These are phyloP conservation scores for Fraxinus xanthoxyloides DNA, from an alignment of 305 asterid genomes.

Conservation along the genomic window DNA sequence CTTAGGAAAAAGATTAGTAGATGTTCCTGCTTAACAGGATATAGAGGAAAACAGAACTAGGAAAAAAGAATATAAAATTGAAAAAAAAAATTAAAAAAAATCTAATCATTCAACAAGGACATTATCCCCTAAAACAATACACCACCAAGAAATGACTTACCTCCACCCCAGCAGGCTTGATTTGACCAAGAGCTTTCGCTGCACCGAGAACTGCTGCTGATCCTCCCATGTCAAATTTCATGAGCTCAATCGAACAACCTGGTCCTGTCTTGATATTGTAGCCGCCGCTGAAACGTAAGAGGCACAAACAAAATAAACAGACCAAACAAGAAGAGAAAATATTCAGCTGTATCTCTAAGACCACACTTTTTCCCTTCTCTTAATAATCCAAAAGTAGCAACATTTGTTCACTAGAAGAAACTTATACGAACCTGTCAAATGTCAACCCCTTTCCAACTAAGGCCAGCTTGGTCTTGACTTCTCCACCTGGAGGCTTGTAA, in stretches of 20 bases:
- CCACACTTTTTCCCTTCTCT: background rate
- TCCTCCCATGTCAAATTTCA: slow-evolving; percentile 99
- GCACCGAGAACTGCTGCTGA: slow-evolving; percentile 98
- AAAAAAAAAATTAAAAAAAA: background rate
- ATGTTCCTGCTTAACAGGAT: background rate
- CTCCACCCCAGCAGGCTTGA: slow-evolving; percentile 94
- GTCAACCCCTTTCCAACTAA: slow-evolving; percentile 99
- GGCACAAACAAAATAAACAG: slow-evolving; percentile 2
- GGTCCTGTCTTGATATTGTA: slow-evolving; percentile 89
- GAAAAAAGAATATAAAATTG: background rate
- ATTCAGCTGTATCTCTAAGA: background rate
- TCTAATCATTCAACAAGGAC: background rate
- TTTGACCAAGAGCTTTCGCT: slow-evolving; percentile 91
- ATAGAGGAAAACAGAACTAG: background rate
- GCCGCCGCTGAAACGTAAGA: slow-evolving; percentile 43
- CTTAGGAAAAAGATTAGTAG: background rate
- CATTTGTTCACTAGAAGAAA: background rate
- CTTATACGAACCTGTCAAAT: slow-evolving; percentile 70
- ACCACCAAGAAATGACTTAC: slow-evolving; percentile 30
- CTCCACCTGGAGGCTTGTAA: slow-evolving; percentile 82
- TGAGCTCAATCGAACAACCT: slow-evolving; percentile 78
- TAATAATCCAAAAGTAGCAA: background rate
- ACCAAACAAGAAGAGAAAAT: background rate
- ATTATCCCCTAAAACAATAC: background rate
- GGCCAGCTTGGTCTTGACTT: slow-evolving; percentile 79